Percentiles rank a stretch among this genome's conserved stretches.
Conservation (phyloP, 176 grass and related monocot genomes). For the Phoenix roebelenii region DNA sequence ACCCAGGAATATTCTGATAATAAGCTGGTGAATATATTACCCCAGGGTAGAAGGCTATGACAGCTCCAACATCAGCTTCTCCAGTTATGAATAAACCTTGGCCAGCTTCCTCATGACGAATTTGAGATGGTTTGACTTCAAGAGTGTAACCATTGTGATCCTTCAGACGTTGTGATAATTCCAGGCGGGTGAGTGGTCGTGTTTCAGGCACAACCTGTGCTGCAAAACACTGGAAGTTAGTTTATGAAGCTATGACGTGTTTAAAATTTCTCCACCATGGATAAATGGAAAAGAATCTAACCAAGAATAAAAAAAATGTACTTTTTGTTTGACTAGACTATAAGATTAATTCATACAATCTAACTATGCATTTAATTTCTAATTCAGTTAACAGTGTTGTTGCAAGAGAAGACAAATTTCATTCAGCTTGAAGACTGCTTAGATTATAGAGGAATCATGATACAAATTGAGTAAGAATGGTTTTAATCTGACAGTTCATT, state of each 20-base stretch:
- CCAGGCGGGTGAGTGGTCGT: slow-evolving; percentile 32
- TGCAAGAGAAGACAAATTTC: too few relatives aligned
- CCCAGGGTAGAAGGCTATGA: slow-evolving; percentile 84
- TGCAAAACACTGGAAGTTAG: slow-evolving; percentile 41
- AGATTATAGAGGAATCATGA: too few relatives aligned
- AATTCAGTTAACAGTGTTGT: too few relatives aligned
- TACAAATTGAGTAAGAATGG: too few relatives aligned
- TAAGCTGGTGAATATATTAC: slow-evolving; percentile 89
- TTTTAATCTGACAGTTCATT: too few relatives aligned
- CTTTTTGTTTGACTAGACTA: too few relatives aligned
- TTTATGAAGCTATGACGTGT: not conserved
- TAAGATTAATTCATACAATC: too few relatives aligned
- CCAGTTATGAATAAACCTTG: slow-evolving; percentile 77
- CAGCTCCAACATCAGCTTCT: slow-evolving; percentile 47
- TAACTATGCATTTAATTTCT: too few relatives aligned
- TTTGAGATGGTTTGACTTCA: slow-evolving; percentile 55
- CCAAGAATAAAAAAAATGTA: too few relatives aligned
- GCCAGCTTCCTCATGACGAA: slow-evolving; percentile 84
- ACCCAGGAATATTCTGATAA: slow-evolving; percentile 83
- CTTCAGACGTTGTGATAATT: slow-evolving; percentile 62
- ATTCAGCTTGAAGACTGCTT: too few relatives aligned
- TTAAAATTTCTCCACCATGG: too few relatives aligned
- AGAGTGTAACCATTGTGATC: slow-evolving; percentile 58
- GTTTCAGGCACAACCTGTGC: slow-evolving; percentile 70
- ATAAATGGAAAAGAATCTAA: too few relatives aligned